A percentile compares a stretch with the other conserved stretches of the same genome.
Conservation (phyloP, 2,329 filamentous ascomycete genomes). For the Claviceps monticola region DNA sequence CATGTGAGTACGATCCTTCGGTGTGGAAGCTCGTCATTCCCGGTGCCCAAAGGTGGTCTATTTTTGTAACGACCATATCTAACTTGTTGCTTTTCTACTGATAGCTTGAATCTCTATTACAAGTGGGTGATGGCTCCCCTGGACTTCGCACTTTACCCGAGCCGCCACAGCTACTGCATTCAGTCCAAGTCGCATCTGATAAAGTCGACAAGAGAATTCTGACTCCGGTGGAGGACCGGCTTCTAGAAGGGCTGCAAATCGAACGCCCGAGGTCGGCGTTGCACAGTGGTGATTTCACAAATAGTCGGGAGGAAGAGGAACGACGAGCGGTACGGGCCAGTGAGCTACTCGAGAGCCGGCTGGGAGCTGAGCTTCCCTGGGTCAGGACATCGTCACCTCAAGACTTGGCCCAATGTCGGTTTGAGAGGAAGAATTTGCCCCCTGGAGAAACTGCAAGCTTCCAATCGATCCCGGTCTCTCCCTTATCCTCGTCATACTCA, state of each 20-base stretch:
- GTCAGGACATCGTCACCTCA: conserved; percentile 42
- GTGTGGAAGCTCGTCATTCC: background rate
- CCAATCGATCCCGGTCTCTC: conserved; percentile 36
- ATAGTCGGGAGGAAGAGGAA: conserved; percentile 13
- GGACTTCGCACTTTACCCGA: conserved; percentile 20
- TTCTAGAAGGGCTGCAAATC: conserved; percentile 49
- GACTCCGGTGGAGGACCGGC: conserved; percentile 22
- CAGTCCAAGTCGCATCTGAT: conserved; percentile 34
- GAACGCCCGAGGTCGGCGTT: conserved; percentile 69
- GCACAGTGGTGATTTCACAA: conserved; percentile 54
- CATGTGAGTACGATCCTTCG: conserved; percentile 30
- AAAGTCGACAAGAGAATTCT: conserved; percentile 16
- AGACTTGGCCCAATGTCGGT: conserved; percentile 32
- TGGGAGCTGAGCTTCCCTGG: conserved; percentile 23
- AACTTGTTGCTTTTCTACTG: background rate
- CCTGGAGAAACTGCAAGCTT: conserved; percentile 22
- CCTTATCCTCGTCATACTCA: conserved; percentile 57
- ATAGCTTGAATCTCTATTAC: conserved; percentile 26
- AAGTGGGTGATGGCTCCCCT: conserved; percentile 11
- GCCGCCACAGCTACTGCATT: conserved; percentile 28
- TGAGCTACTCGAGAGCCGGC: background rate
- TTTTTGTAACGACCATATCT: background rate
- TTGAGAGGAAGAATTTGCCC: conserved; percentile 21
- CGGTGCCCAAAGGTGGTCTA: background rate
- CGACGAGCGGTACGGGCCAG: conserved; percentile 1